These are phyloP conservation scores for Abrus pulchellus DNA, from an alignment of 306 rosid species.

Conservation along the genomic window DNA sequence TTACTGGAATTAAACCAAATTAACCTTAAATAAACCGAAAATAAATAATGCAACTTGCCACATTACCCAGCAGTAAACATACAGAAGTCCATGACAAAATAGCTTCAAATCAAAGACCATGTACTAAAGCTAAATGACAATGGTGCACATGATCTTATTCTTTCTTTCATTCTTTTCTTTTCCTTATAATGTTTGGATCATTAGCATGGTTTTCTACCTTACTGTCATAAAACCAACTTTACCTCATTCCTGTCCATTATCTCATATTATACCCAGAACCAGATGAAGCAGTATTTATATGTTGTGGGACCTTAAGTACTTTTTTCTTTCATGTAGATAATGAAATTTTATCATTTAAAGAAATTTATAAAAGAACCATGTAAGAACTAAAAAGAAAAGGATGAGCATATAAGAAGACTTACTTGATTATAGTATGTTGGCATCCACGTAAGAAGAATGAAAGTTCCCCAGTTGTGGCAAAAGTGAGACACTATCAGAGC, in stretches of 20 bases:
- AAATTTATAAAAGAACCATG: conserved; percentile 1
- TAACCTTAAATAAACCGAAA: background rate
- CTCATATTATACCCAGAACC: background rate
- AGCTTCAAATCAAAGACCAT: background rate
- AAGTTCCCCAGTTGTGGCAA: conserved; percentile 99
- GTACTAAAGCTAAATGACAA: background rate
- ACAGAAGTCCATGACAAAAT: background rate
- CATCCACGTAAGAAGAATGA: conserved; percentile 99
- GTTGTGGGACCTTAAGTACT: conserved; percentile 7
- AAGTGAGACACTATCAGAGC: conserved; percentile 93
- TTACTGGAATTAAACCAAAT: background rate
- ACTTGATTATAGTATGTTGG: conserved; percentile 99
- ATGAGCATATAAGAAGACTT: conserved; percentile 43
- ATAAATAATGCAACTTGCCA: background rate
- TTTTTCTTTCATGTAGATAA: background rate
- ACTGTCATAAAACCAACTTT: background rate
- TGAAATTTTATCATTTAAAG: background rate
- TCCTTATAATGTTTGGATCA: background rate
- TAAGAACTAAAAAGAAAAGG: conserved; percentile 10
- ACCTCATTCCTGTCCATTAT: background rate
- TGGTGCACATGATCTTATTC: background rate
- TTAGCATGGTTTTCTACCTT: background rate
- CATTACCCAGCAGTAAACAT: conserved; percentile 3
- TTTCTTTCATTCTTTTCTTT: background rate
- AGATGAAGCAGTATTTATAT: background rate